Conservation (phyloP, 345 rosid genomes). For the Brassica juncea region DNA sequence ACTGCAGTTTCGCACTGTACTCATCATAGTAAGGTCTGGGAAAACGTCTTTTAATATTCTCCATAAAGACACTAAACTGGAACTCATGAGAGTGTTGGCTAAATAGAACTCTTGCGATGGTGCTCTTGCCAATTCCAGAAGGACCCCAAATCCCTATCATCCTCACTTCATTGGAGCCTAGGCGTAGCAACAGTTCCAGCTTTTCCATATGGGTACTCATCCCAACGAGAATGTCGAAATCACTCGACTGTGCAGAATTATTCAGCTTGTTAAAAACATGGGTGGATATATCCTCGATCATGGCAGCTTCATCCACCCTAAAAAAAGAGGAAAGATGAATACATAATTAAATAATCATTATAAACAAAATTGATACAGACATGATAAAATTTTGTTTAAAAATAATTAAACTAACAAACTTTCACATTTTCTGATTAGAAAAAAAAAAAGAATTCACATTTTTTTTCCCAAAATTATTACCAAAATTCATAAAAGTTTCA, state of each 20-base stretch:
- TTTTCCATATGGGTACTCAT: conserved; percentile 15
- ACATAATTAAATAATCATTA: neutral
- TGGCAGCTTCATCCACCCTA: conserved; percentile 20
- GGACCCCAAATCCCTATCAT: conserved; percentile 48
- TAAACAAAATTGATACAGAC: neutral
- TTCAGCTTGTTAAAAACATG: conserved; percentile 8
- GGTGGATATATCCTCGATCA: conserved; percentile 21
- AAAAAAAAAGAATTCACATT: neutral
- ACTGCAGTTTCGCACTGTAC: conserved; percentile 8
- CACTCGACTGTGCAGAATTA: neutral
- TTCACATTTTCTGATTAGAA: neutral
- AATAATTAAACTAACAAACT: neutral
- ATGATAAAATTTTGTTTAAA: neutral
- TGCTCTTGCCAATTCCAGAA: conserved; percentile 33
- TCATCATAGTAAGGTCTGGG: conserved; percentile 7
- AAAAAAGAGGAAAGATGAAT: neutral
- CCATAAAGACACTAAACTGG: conserved; percentile 13
- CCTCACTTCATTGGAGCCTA: conserved; percentile 4
- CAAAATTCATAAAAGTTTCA: neutral
- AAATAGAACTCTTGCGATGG: conserved; percentile 41
- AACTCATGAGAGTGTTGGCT: neutral
- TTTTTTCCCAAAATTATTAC: neutral
- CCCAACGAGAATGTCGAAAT: conserved; percentile 28
- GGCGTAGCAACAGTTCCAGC: neutral
- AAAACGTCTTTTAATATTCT: neutral